These are phyloP conservation scores for Xylaria multiplex DNA, from an alignment of 2,329 filamentous ascomycete genomes.

Conservation along the genomic window DNA sequence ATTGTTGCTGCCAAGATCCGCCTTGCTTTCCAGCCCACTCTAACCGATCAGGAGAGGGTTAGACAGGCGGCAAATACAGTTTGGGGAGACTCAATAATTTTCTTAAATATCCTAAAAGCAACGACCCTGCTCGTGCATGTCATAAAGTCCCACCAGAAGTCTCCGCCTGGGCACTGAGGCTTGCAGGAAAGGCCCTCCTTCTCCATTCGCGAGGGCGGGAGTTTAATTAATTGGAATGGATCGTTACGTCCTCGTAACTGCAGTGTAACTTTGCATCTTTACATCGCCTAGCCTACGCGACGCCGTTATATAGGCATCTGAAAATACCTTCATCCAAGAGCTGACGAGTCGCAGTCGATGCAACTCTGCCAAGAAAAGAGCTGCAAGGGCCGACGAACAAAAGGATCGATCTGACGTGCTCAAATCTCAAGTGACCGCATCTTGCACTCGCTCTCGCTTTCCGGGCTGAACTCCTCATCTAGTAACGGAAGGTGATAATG, in stretches of 20 bases:
- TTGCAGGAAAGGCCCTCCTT: slow-evolving; percentile 32
- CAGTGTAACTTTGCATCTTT: slow-evolving; percentile 29
- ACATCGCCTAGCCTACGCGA: slow-evolving; percentile 20
- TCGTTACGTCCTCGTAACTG: slow-evolving; percentile 43
- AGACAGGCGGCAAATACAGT: slow-evolving; percentile 31
- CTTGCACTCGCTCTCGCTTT: slow-evolving; percentile 34
- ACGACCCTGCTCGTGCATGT: slow-evolving; percentile 43
- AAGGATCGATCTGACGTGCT: slow-evolving; percentile 24
- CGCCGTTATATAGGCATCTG: slow-evolving; percentile 28
- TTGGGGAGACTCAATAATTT: slow-evolving; percentile 41
- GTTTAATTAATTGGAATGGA: slow-evolving; percentile 48
- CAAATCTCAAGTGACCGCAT: slow-evolving; percentile 9
- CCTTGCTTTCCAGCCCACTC: slow-evolving; percentile 45
- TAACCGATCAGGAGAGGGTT: slow-evolving; percentile 31
- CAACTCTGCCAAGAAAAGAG: slow-evolving; percentile 35
- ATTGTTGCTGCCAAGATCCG: slow-evolving; percentile 45
- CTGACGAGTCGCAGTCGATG: slow-evolving; percentile 41
- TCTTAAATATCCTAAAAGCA: slow-evolving; percentile 47
- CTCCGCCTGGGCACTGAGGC: slow-evolving; percentile 27
- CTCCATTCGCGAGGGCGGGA: slow-evolving; percentile 29
- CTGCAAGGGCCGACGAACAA: slow-evolving; percentile 19
- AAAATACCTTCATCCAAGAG: slow-evolving; percentile 30
- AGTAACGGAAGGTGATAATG: slow-evolving; percentile 26
- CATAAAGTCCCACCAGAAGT: slow-evolving; percentile 31
- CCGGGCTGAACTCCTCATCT: slow-evolving; percentile 26